phyloP scores from a whole-genome alignment of 164 flowering plant species.

The Annona squamosa region DNA sequence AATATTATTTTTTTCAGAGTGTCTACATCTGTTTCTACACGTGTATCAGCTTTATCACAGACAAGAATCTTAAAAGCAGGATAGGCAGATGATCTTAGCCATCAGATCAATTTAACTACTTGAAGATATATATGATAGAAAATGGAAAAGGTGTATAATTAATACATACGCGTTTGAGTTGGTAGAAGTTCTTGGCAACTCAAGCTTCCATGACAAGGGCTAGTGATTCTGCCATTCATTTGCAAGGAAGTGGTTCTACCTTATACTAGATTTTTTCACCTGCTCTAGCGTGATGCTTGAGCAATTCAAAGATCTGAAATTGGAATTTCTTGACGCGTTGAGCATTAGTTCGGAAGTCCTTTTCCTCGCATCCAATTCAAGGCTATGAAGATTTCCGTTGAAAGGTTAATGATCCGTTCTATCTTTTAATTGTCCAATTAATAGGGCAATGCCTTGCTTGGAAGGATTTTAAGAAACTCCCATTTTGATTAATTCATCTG shows the following conservation, averaged over 20 bases:
- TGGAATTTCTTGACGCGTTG: not conserved
- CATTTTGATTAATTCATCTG: not conserved
- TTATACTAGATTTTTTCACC: not conserved
- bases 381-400: not conserved
- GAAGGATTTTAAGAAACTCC: not conserved
- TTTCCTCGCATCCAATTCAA: not conserved
- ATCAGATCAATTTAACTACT: not conserved
- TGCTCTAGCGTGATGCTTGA: not conserved
- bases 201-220: not conserved
- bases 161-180: not conserved
- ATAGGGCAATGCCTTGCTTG: not conserved
- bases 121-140: not conserved
- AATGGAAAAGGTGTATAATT: too few relatives aligned
- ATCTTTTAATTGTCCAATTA: too few relatives aligned
- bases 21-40: not conserved
- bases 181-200: not conserved
- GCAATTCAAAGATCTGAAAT: not conserved
- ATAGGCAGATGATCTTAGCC: not conserved
- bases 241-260: not conserved
- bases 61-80: too few relatives aligned
- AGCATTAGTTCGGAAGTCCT: not conserved
- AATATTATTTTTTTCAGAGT: not conserved
- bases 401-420: not conserved
- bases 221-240: not conserved
- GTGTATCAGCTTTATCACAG: not conserved